Evolutionary conservation across 2,329 filamentous ascomycete genomes (phyloP).

Genomic region (Colletotrichum sp.): DNA sequence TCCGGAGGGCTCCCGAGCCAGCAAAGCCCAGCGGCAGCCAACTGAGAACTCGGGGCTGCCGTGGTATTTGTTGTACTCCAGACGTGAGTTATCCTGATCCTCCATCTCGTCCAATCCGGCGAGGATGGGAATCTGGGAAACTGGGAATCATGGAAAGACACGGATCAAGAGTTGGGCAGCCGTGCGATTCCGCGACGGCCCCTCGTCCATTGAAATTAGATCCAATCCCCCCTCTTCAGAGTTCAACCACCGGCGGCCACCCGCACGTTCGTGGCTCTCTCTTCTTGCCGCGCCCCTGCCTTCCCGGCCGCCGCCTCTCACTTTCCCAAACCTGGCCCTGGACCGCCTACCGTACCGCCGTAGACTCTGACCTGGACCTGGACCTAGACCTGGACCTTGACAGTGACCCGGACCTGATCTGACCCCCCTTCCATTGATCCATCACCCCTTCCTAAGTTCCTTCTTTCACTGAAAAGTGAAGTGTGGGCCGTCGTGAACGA

Average conservation of each 20-base stretch:
- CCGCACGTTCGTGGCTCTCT: not conserved
- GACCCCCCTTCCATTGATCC: not conserved
- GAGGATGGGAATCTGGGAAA: not conserved
- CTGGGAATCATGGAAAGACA: not conserved
- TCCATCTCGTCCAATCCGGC: not conserved
- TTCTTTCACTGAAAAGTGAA: not conserved
- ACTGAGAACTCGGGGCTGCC: not conserved
- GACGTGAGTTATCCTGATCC: not conserved
- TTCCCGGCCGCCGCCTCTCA: not conserved
- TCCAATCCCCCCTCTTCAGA: not conserved
- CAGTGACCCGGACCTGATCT: constrained; percentile 9
- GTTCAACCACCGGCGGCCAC: not conserved
- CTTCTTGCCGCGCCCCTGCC: not conserved
- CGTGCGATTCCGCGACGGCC: constrained; percentile 2
- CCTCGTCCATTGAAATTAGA: constrained; percentile 19
- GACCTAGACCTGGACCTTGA: constrained; percentile 7
- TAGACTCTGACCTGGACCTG: not conserved
- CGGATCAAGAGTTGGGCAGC: not conserved
- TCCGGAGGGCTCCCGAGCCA: not conserved
- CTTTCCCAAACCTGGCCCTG: constrained; percentile 4
- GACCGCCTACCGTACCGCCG: not conserved
- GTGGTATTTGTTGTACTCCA: not conserved
- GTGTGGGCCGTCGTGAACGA: constrained; percentile 8
- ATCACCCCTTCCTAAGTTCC: not conserved
- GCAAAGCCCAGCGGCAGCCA: not conserved